phyloP scores from a whole-genome alignment of 768 basidiomycete genomes.

The Trametes punicea region DNA sequence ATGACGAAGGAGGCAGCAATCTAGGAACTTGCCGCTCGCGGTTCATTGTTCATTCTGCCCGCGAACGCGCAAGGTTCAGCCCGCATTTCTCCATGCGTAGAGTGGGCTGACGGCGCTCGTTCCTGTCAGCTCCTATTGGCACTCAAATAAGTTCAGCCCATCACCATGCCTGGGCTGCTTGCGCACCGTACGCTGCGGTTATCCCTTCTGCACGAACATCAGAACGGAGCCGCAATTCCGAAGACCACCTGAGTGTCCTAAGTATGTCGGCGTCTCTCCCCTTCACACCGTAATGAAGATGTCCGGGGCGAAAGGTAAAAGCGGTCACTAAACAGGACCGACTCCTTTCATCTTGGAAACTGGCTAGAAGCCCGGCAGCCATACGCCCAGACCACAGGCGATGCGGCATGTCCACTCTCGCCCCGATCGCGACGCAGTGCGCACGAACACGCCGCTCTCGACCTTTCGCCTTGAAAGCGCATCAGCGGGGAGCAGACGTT shows the following conservation, averaged over 20 bases:
- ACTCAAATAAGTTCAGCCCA: not conserved
- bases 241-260: not conserved
- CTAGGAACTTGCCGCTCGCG: not conserved
- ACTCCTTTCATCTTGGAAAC: no score
- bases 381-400: not conserved
- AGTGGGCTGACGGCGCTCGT: no score
- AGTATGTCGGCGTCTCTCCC: not conserved
- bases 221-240: not conserved
- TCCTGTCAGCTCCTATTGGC: no score
- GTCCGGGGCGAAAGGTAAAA: no score
- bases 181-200: no score
- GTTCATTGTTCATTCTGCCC: not conserved
- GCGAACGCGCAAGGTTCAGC: not conserved
- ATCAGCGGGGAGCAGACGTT: not conserved
- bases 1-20: constrained; percentile 1
- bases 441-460: not conserved
- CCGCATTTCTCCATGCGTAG: no score
- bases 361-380: not conserved
- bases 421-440: not conserved
- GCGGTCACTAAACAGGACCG: no score
- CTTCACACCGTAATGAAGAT: not conserved
- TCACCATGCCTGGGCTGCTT: not conserved
- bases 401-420: not conserved
- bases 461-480: not conserved
- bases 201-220: not conserved